Percentiles rank a stretch among this genome's conserved stretches.
Conservation (phyloP, 352 stramenopile species). For the Globisporangium mamillatum region DNA sequence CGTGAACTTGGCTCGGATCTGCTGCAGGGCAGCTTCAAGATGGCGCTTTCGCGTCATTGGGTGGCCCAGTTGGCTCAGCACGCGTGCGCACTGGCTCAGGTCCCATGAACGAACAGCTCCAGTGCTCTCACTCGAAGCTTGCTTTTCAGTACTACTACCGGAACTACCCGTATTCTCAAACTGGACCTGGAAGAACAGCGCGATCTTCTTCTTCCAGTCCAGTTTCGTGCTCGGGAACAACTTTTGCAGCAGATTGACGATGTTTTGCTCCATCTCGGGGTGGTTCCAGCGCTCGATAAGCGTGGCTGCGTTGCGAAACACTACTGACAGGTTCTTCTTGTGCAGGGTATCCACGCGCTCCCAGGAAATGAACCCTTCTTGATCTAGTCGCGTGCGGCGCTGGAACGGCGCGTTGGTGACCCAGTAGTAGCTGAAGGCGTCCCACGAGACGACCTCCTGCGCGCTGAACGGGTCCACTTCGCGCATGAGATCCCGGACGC, state of each 20-base stretch:
- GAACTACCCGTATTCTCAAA: constrained; percentile 9
- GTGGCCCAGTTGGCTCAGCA: constrained; percentile 37
- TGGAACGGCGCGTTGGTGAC: constrained; percentile 49
- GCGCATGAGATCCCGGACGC: constrained; percentile 36
- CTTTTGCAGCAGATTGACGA: constrained; percentile 37
- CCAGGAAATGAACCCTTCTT: constrained; percentile 28
- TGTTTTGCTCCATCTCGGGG: constrained; percentile 40
- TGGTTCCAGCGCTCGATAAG: constrained; percentile 49
- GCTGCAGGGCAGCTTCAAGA: constrained; percentile 26
- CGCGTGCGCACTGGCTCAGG: constrained; percentile 22
- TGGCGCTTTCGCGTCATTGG: constrained; percentile 30
- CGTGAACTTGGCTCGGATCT: constrained; percentile 28
- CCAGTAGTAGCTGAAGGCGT: constrained; percentile 51
- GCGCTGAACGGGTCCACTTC: constrained; percentile 37
- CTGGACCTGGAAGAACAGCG: constrained; percentile 53
- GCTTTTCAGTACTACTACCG: not conserved
- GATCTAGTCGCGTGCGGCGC: constrained; percentile 30
- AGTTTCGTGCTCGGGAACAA: constrained; percentile 58
- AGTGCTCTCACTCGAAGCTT: not conserved
- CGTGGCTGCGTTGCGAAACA: constrained; percentile 38
- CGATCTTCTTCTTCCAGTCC: constrained; percentile 46
- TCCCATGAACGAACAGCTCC: constrained; percentile 14
- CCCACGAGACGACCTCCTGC: constrained; percentile 37
- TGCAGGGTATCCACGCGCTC: constrained; percentile 42
- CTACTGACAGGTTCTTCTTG: constrained; percentile 15